Base-by-base conservation (phyloP, 495 filamentous ascomycete species). In the Penicillium paradoxum region DNA sequence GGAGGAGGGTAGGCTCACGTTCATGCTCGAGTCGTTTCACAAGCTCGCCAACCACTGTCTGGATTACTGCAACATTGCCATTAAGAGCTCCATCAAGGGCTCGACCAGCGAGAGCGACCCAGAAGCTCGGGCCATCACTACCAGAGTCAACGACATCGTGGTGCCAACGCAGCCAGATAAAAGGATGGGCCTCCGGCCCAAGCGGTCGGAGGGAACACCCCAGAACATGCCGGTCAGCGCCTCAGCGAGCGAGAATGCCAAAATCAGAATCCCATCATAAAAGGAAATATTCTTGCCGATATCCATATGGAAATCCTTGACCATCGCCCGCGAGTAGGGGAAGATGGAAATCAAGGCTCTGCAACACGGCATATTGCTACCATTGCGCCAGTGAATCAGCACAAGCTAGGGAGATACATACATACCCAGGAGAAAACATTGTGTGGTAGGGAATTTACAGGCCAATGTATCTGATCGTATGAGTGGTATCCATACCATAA, bases 41-140 rank as follows among this genome's bases (percentile, higher is more conserved):
- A 45, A 92, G 58, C 64, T 95, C 89, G 18, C 85, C 88, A 19
- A 95, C 89, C 88, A 92, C 92, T n/a, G 89, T 92, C 66, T 92
- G 89, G 53, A 95, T 89, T 29, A 95, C 89, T 9, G 85, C 89
- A 60, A 92, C 85, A 57, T 95, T 95, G 37, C 89, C 89, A 72
- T 95, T 95, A 37, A 96, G 72, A 4, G 86, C 69, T 19, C 91
- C 91, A 11, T 88, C 89, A 6, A 95, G 67, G n/a, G 82, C 78
- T 53, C 91, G 76, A 14, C 88, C 91, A 32, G 77, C 50, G 36
- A 95, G 69, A 6, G 90, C 90, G 40, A 87, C 65, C 85, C 87
- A 89, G 57, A 92, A 84, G 58, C 86, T 93, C 25, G 81, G 9
- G 90, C 82, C 56, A 95, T 81, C n/a, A 90, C 90, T 10, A 96